Evolutionary conservation across 495 filamentous ascomycete genomes (phyloP).

Genomic region (Penicillium atrosanguineum): DNA sequence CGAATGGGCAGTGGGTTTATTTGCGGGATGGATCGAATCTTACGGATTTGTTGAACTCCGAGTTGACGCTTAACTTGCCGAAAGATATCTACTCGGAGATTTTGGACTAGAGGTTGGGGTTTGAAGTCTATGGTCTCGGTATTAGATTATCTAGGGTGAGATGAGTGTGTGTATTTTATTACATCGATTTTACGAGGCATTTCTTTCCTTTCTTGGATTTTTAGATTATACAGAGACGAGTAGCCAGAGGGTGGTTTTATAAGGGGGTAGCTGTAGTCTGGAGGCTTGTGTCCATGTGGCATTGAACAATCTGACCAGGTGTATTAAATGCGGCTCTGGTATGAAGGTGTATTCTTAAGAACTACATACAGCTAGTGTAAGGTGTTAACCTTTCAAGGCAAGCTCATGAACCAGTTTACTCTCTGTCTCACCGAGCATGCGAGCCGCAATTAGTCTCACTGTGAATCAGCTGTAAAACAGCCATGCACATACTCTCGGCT

Average conservation of each 20-base stretch:
- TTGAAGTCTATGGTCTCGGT: not conserved
- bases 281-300: no score
- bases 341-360: no score
- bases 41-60: constrained; percentile 63
- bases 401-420: not conserved
- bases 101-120: constrained; percentile 10
- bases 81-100: constrained; percentile 40
- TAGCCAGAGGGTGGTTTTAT: no score
- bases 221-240: no score
- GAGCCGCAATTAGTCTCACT: not conserved
- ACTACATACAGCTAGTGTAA: no score
- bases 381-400: not conserved
- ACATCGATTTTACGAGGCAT: not conserved
- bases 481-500: not conserved
- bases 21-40: constrained; percentile 74
- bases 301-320: no score
- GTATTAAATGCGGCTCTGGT: no score
- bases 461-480: not conserved
- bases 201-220: no score
- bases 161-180: not conserved
- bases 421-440: not conserved
- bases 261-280: no score
- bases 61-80: constrained; percentile 53
- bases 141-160: not conserved
- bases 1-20: constrained; percentile 74